Base-by-base conservation (phyloP, 2,329 filamentous ascomycete species). In the Aurifilum marmelostoma region DNA sequence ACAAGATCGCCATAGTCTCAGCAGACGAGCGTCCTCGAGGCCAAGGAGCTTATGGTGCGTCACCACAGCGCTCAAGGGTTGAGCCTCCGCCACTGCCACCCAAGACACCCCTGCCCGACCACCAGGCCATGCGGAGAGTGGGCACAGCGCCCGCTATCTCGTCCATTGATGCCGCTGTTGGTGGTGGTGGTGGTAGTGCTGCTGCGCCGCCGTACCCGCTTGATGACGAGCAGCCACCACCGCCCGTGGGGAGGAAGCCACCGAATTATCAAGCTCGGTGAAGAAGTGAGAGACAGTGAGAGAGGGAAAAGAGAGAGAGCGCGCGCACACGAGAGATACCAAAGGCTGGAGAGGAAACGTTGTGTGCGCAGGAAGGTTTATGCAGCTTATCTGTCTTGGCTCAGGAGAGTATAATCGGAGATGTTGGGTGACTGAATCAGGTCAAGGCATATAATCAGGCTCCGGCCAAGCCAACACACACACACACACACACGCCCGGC, bases 171-270 rank as follows among this genome's bases (percentile, higher is more conserved):
- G 39, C 50, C 29, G 66, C 72, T 24, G 67, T 73, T 24, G 43
- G 5, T n/a, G 21, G 43, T 47, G 41, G 41, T 34, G 34, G 34
- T 41, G 39, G n/a, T n/a, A n/a, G 39, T 43, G 43, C 43, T 47
- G 50, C 69, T 16, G 78, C 82, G 11, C 85, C 92, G 43, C 94
- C 94, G 0, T 97, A 97, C 77, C 95, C 95, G 0, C 80, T 92
- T 62, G 90, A 89, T 60, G 87, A 97, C 75, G 92, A 91, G 34
- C 90, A 91, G 37, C 94, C 95, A 24, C 95, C 95, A 3, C 95
- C 95, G 3, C 84, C 87, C 8, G 93, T 97, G 86, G 89, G 91
- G 59, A 88, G 90, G 73, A 97, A 97, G 79, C 95, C 95, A 0
- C 90, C 92, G 63, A 67, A 67, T 9, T 92, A 90, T 74, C 84